A percentile compares a stretch with the other conserved stretches of the same genome.
These are phyloP conservation scores for Abrus precatorius DNA, from an alignment of 306 rosid genomes.

Conservation along the genomic window DNA sequence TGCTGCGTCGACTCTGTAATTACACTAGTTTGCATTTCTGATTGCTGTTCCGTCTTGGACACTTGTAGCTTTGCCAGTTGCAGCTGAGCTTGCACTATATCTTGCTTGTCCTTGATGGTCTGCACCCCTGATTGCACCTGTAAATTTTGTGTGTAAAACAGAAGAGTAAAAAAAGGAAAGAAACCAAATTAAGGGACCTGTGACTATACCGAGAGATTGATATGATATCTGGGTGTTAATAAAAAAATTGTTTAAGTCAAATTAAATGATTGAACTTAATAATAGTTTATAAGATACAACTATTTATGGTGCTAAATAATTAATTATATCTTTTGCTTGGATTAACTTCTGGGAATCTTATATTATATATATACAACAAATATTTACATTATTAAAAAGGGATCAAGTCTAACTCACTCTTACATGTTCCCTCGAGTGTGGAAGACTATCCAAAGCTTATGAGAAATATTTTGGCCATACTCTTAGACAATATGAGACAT, in stretches of 20 bases:
- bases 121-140: conserved; percentile 91
- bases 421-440: too few relatives aligned
- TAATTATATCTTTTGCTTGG: not conserved
- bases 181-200: not conserved
- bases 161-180: conserved; percentile 21
- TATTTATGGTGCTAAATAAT: not conserved
- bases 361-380: not conserved
- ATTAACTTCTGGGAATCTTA: conserved; percentile 6
- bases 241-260: not conserved
- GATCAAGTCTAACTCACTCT: too few relatives aligned
- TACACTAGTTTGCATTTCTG: conserved; percentile 52
- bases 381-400: conserved; percentile 5
- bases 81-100: conserved; percentile 68
- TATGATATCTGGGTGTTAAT: not conserved
- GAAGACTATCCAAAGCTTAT: too few relatives aligned
- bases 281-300: not conserved
- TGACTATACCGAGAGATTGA: not conserved
- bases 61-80: conserved; percentile 69
- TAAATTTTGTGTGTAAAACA: conserved; percentile 44
- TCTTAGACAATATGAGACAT: too few relatives aligned
- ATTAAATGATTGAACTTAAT: conserved; percentile 30
- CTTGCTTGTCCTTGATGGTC: conserved; percentile 77
- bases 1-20: conserved; percentile 58
- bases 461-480: too few relatives aligned
- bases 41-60: conserved; percentile 61